Percentiles rank a stretch among this genome's conserved stretches.
Conservation (phyloP, 2,329 filamentous ascomycete species). For the Plectosphaerella sp. region DNA sequence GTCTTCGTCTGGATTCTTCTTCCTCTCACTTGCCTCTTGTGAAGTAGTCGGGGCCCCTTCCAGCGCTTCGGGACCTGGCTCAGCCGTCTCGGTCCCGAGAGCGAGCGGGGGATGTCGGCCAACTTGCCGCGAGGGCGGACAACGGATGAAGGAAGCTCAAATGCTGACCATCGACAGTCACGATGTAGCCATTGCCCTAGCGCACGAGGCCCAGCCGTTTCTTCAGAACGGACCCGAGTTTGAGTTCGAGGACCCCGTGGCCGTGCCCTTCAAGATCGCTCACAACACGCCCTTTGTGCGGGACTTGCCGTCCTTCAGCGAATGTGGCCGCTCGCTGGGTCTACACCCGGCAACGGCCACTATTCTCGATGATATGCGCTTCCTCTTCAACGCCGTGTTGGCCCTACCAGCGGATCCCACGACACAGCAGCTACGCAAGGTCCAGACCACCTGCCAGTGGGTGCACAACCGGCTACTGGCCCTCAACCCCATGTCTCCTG, state of each 20-base stretch:
- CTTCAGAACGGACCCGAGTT: constrained; percentile 36
- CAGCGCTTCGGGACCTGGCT: background rate
- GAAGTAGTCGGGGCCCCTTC: background rate
- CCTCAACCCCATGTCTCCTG: constrained; percentile 14
- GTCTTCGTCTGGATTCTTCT: background rate
- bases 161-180: constrained; percentile 23
- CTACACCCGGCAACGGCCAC: constrained; percentile 41
- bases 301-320: constrained; percentile 35
- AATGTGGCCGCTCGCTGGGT: constrained; percentile 32
- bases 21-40: background rate
- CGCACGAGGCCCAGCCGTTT: constrained; percentile 38
- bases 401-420: constrained; percentile 29
- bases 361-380: constrained; percentile 48
- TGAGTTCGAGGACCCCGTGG: constrained; percentile 32
- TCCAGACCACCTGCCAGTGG: constrained; percentile 33
- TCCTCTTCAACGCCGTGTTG: constrained; percentile 37
- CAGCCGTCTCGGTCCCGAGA: too few species aligned
- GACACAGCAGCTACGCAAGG: constrained; percentile 29
- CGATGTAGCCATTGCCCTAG: constrained; percentile 42
- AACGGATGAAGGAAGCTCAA: background rate
- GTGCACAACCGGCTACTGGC: constrained; percentile 31
- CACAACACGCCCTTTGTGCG: constrained; percentile 37
- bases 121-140: too few species aligned
- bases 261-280: constrained; percentile 34
- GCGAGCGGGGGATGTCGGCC: too few species aligned